Conservation (phyloP, 1,284 basidiomycete genomes). For the Apiotrichum domesticum region DNA sequence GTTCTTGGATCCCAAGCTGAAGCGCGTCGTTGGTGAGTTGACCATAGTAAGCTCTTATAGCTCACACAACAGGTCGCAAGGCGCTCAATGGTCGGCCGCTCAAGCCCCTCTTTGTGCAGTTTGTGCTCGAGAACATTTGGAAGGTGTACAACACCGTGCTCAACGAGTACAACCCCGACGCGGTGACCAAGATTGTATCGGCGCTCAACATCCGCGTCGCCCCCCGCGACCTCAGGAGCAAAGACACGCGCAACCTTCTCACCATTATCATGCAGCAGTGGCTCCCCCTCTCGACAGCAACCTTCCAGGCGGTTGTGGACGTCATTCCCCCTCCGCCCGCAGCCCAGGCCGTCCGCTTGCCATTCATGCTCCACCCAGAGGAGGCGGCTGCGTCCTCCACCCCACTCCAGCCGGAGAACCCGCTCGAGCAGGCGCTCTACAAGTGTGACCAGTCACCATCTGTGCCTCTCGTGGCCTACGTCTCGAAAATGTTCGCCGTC, state of each 20-base stretch:
- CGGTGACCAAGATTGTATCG: conserved; percentile 80
- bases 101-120: conserved; percentile 98
- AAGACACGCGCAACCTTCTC: conserved; percentile 78
- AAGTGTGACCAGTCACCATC: conserved; percentile 58
- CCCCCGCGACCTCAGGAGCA: conserved; percentile 84
- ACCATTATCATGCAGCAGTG: conserved; percentile 89
- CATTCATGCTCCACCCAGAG: conserved; percentile 89
- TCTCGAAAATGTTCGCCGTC: conserved; percentile 99
- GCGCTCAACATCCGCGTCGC: conserved; percentile 77
- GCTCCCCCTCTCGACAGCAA: conserved; percentile 87
- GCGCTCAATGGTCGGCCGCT: conserved; percentile 73
- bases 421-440: conserved; percentile 77
- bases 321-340: conserved; percentile 78
- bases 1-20: conserved; percentile 94
- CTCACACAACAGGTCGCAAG: conserved; percentile 55
- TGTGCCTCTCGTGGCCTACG: conserved; percentile 71
- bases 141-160: conserved; percentile 85
- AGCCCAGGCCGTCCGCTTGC: conserved; percentile 78
- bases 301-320: conserved; percentile 89
- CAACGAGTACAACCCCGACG: conserved; percentile 76
- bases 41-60: neutral
- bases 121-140: conserved; percentile 97
- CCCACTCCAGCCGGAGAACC: conserved; percentile 58
- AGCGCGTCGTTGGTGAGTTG: conserved; percentile 65
- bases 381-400: conserved; percentile 37